Conservation (phyloP, 2,329 filamentous ascomycete species). For the Dactylonectria estremocensis region DNA sequence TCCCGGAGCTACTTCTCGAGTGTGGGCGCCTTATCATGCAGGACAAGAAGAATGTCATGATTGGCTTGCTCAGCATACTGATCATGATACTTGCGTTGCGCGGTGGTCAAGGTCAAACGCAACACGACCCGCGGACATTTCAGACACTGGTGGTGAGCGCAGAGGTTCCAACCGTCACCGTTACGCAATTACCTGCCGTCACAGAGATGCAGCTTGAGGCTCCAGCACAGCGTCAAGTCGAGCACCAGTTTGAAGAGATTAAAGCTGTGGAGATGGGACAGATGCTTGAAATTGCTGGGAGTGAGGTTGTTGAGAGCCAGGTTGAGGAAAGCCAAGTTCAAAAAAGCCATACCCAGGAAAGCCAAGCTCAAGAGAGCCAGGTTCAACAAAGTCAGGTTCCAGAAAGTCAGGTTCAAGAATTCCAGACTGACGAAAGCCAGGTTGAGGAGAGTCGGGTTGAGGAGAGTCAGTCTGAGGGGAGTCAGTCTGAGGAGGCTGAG, state of each 20-base stretch:
- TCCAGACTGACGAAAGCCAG: conserved; percentile 32
- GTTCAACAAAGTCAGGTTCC: not conserved
- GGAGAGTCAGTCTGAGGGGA: not conserved
- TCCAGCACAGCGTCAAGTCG: conserved; percentile 41
- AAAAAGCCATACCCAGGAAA: not conserved
- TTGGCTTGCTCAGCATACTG: conserved; percentile 68
- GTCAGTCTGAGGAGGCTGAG: not conserved
- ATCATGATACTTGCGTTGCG: conserved; percentile 66
- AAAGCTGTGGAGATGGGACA: too few relatives aligned
- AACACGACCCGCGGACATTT: conserved; percentile 45
- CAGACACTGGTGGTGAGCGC: conserved; percentile 50
- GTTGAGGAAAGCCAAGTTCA: conserved; percentile 18
- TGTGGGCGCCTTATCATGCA: conserved; percentile 68
- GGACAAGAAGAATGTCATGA: conserved; percentile 73
- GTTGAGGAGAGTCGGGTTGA: not conserved
- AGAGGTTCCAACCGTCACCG: conserved; percentile 48
- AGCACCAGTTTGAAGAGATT: conserved; percentile 22
- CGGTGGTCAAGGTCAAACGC: conserved; percentile 42
- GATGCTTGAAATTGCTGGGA: not conserved
- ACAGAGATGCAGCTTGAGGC: conserved; percentile 3
- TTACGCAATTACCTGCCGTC: conserved; percentile 38
- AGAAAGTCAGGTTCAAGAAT: conserved; percentile 27
- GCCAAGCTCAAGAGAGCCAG: not conserved
- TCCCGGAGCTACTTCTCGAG: conserved; percentile 69
- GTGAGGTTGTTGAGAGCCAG: conserved; percentile 17